These are phyloP conservation scores for Sclerotinia borealis DNA, from an alignment of 2,329 filamentous ascomycete species.

Conservation along the genomic window DNA sequence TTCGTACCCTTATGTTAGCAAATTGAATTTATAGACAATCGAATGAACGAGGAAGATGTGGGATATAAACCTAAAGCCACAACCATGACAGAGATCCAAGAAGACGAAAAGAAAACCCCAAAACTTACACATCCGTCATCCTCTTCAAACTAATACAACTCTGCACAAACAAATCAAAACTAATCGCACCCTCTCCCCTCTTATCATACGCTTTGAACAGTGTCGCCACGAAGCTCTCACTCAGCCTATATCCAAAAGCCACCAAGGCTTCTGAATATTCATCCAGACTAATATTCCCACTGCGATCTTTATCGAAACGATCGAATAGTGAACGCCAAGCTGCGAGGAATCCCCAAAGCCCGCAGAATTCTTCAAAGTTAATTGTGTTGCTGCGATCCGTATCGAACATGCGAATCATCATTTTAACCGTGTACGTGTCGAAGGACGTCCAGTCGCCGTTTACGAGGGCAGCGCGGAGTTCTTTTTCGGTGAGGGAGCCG, in stretches of 20 bases:
- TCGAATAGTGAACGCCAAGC: constrained; percentile 94
- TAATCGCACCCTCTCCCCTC: constrained; percentile 63
- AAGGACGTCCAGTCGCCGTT: constrained; percentile 96
- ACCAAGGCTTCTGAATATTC: constrained; percentile 90
- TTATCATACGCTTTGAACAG: constrained; percentile 89
- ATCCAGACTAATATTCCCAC: constrained; percentile 75
- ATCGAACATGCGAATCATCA: constrained; percentile 99
- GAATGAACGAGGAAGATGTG: neutral
- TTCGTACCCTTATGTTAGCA: neutral
- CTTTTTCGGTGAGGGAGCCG: constrained; percentile 77
- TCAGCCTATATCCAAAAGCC: constrained; percentile 89
- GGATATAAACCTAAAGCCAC: neutral
- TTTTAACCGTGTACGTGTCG: constrained; percentile 86
- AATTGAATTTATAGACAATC: neutral
- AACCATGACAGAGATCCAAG: neutral
- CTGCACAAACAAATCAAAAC: constrained; percentile 96
- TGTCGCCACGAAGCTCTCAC: constrained; percentile 73
- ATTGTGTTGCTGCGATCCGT: constrained; percentile 83
- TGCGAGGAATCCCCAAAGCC: constrained; percentile 90
- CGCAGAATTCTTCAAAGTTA: constrained; percentile 93
- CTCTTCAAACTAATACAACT: constrained; percentile 93
- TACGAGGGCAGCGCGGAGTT: constrained; percentile 84
- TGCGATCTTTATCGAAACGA: constrained; percentile 83
- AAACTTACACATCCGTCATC: constrained; percentile 79
- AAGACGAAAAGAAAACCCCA: neutral